Evolutionary conservation across 768 basidiomycete genomes (phyloP).

Genomic region (Lentinula boryana): DNA sequence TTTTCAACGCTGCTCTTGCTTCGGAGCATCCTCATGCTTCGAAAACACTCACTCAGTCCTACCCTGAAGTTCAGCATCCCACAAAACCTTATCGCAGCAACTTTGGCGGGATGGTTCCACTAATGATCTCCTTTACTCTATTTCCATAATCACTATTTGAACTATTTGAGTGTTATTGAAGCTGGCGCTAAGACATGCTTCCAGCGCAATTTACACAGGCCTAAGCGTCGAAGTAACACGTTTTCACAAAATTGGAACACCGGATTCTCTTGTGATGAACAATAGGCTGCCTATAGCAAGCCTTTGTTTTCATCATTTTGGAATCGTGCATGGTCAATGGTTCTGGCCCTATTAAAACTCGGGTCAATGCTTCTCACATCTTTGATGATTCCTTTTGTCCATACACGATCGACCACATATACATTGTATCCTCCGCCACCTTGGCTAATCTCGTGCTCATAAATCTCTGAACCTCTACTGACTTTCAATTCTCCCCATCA

Average conservation of each 20-base stretch:
- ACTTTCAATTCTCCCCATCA: too few relatives aligned
- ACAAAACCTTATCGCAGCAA: too few relatives aligned
- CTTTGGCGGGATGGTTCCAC: too few relatives aligned
- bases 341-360: not conserved
- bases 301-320: not conserved
- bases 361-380: not conserved
- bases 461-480: not conserved
- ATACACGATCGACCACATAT: not conserved
- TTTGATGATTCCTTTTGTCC: not conserved
- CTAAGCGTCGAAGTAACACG: not conserved
- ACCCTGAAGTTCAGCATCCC: too few relatives aligned
- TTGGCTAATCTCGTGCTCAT: not conserved
- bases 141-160: too few relatives aligned
- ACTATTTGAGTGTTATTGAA: too few relatives aligned
- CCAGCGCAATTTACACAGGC: not conserved
- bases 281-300: not conserved
- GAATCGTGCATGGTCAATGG: not conserved
- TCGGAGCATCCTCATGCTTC: too few relatives aligned
- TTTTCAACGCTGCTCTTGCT: too few relatives aligned
- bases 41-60: too few relatives aligned
- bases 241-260: not conserved
- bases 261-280: not conserved
- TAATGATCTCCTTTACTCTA: too few relatives aligned
- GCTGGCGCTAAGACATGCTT: not conserved
- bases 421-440: not conserved